phyloP scores from a whole-genome alignment of 345 rosid species.

The Acer campestre region DNA sequence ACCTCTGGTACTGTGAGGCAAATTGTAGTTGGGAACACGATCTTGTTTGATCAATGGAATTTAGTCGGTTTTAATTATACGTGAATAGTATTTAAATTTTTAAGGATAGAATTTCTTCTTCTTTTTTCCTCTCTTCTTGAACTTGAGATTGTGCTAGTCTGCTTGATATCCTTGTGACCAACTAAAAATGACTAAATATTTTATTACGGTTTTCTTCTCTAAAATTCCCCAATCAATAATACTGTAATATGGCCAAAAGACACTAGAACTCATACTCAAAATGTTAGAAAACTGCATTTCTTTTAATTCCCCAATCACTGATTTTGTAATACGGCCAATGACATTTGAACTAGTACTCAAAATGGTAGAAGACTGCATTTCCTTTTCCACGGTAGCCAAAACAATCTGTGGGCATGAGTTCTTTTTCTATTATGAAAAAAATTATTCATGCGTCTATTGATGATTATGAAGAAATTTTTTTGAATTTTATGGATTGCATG shows the following conservation, averaged over 20 bases:
- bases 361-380: not conserved
- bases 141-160: not conserved
- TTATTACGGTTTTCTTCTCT: not conserved
- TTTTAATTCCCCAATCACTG: not conserved
- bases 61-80: not conserved
- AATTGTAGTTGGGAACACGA: not conserved
- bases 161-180: not conserved
- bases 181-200: not conserved
- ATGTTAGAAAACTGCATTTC: not conserved
- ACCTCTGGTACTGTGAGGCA: not conserved
- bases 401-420: not conserved
- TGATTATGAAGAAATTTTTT: not conserved
- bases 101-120: not conserved
- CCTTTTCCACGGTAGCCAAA: not conserved
- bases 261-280: not conserved
- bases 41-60: not conserved
- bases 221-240: not conserved
- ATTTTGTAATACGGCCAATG: not conserved
- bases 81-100: not conserved
- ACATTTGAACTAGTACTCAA: not conserved
- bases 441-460: not conserved
- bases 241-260: not conserved
- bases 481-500: not conserved
- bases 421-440: not conserved
- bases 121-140: not conserved